Conservation (phyloP, 257 asterid genomes). For the Primulina eburnea region DNA sequence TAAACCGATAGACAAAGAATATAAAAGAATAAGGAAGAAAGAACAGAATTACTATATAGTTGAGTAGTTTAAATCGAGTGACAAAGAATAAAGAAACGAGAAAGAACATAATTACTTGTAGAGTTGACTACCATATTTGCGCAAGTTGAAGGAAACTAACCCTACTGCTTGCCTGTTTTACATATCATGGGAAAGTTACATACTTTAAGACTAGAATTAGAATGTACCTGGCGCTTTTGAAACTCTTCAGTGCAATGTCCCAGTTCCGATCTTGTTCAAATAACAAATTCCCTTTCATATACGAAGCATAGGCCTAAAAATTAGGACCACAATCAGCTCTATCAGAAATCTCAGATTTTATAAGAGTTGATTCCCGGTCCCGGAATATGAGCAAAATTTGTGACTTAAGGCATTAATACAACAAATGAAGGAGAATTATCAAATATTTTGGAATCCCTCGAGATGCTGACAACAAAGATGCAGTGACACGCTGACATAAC, state of each 20-base stretch:
- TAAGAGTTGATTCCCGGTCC: conserved; percentile 11
- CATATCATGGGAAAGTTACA: neutral
- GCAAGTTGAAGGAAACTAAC: conserved; percentile 7
- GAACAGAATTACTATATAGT: conserved; percentile 11
- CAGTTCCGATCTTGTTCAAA: conserved; percentile 92
- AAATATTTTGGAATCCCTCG: neutral
- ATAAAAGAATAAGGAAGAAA: conserved; percentile 9
- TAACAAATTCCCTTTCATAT: conserved; percentile 87
- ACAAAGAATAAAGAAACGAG: conserved; percentile 1
- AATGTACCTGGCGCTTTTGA: conserved; percentile 84
- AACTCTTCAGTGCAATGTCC: conserved; percentile 86
- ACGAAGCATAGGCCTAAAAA: conserved; percentile 87
- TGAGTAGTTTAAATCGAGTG: conserved; percentile 9
- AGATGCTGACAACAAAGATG: neutral
- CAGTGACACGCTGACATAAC: neutral
- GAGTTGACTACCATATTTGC: conserved; percentile 17
- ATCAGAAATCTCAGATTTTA: conserved; percentile 8
- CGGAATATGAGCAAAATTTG: neutral
- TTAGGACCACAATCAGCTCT: conserved; percentile 23
- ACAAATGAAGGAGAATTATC: neutral
- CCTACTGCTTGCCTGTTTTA: neutral
- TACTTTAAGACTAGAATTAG: conserved; percentile 16
- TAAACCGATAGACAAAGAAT: neutral
- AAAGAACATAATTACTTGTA: conserved; percentile 12
- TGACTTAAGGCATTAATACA: neutral